These are phyloP conservation scores for Beta vulgaris DNA, from an alignment of 148 eudicot species.

Conservation along the genomic window DNA sequence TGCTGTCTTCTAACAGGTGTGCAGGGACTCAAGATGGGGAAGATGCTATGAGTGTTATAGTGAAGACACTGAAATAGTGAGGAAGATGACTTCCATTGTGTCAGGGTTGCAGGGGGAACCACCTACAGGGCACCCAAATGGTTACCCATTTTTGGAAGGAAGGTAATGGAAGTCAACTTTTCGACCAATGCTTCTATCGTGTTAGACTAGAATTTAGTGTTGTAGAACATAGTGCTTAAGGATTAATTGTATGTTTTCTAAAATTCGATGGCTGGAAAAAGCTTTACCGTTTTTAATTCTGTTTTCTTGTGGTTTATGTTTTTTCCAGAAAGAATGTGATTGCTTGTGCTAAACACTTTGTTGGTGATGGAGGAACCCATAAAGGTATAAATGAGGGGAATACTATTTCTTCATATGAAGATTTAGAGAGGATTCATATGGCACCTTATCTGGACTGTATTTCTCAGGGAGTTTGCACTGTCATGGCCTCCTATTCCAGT, in stretches of 20 bases:
- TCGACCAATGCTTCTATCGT: background rate
- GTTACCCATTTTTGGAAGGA: conserved; percentile 84
- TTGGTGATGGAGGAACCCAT: conserved; percentile 91
- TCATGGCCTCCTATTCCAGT: conserved; percentile 92
- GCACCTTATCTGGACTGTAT: conserved; percentile 82
- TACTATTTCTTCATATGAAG: conserved; percentile 55
- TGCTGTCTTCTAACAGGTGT: conserved; percentile 44
- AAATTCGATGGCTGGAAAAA: background rate
- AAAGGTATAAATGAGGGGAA: conserved; percentile 85
- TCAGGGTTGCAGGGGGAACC: conserved; percentile 86
- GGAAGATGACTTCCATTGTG: conserved; percentile 76
- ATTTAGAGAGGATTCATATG: conserved; percentile 75
- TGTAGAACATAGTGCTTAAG: conserved; percentile 1
- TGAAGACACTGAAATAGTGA: conserved; percentile 75
- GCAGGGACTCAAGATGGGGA: conserved; percentile 94
- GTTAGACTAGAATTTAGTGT: background rate
- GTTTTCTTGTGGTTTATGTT: background rate
- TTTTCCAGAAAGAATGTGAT: conserved; percentile 67
- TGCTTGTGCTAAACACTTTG: conserved; percentile 95
- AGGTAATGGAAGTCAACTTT: conserved; percentile 42
- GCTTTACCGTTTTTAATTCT: background rate
- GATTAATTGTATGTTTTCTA: background rate
- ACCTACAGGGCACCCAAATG: conserved; percentile 65
- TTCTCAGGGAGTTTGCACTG: conserved; percentile 81
- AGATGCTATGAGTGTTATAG: conserved; percentile 81